Evolutionary conservation across 352 stramenopile genomes (phyloP).

Genomic region (Phytophthora colocasiae): DNA sequence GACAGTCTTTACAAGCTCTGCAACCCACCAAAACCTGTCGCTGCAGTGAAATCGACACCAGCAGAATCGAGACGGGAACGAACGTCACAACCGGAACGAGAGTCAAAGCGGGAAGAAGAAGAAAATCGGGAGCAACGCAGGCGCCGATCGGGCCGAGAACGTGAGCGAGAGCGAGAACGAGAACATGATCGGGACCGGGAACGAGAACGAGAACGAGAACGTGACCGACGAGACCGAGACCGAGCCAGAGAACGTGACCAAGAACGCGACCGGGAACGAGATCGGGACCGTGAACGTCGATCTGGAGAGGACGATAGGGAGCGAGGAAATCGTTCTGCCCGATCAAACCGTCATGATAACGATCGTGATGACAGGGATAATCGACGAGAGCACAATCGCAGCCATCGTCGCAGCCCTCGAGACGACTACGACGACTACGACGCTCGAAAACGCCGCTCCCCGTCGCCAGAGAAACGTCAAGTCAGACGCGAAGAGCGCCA

Average conservation of each 20-base stretch:
- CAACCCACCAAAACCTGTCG: slow-evolving; percentile 41
- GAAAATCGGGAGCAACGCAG: slow-evolving; percentile 15
- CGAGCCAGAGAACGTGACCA: slow-evolving; percentile 10
- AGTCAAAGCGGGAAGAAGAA: slow-evolving; percentile 19
- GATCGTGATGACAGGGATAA: slow-evolving; percentile 14
- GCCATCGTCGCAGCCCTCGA: slow-evolving; percentile 8
- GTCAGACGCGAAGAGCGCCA: too few species aligned
- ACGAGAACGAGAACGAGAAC: slow-evolving; percentile 37
- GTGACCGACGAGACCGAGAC: slow-evolving; percentile 9
- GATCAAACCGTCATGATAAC: slow-evolving; percentile 21
- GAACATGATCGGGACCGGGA: slow-evolving; percentile 12
- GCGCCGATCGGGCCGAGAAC: slow-evolving; percentile 13
- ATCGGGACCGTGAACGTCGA: slow-evolving; percentile 11
- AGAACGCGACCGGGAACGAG: slow-evolving; percentile 8
- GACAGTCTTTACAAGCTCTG: slow-evolving; percentile 82
- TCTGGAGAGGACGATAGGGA: slow-evolving; percentile 8
- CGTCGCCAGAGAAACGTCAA: too few species aligned
- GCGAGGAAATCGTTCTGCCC: slow-evolving; percentile 9
- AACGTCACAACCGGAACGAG: too few species aligned
- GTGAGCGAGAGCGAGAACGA: slow-evolving; percentile 16
- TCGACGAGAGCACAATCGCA: slow-evolving; percentile 10
- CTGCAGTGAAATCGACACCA: slow-evolving; percentile 10
- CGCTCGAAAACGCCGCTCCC: slow-evolving; percentile 14
- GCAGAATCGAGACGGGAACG: slow-evolving; percentile 10
- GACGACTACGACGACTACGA: slow-evolving; percentile 17